Base-by-base conservation (phyloP, 768 basidiomycete species). In the Rhodotorula diobovata region DNA sequence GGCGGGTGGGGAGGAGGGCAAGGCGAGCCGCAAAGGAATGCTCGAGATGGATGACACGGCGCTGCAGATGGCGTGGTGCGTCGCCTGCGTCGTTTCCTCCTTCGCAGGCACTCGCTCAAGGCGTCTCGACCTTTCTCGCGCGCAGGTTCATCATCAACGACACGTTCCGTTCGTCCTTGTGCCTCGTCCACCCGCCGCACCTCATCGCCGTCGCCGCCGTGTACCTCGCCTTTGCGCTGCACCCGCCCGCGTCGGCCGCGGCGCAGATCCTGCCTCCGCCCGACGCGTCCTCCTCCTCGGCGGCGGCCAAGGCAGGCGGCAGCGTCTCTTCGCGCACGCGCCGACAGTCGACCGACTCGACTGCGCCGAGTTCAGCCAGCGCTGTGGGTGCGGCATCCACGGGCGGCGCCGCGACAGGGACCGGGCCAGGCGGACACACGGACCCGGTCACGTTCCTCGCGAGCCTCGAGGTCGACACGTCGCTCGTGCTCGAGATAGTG, bases 131-230 rank as follows among this genome's bases (percentile, higher is more conserved):
- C 48, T 14, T n/a, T 28, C n/a, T 9, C 46, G 3, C 21, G 46
- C 39, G 39, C 72, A 96, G 93, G 91, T 93, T 93, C 79, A 87
- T 97, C 79, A 87, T 99, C 78, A 99, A 98, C 81, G 95, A 98
- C 80, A 93, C 90, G 1, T 97, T 93, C 78, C 87, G 94, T 63
- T 93, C 91, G 10, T 90, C 94, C 66, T 83, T 99, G 30, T 93
- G 91, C 78, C 87, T 99, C n/a, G 81, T 96, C 39, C 89, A 98
- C 79, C 94, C 96, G 0, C 96, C 96, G 0, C 93, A 98, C 79
- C 83, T 97, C 66, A 90, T 98, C 74, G 93, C 95, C 32, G 86
- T 97, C 77, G 88, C 94, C 0, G 90, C 91, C 0, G 86, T 99
- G 66, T 96, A 93, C 82, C 86, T 97, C 68, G 89, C 90, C 0